Percentiles rank a stretch among this genome's conserved stretches.
Evolutionary conservation across 1,284 basidiomycete species (phyloP).

Genomic region (Hymenochaete sp.): DNA sequence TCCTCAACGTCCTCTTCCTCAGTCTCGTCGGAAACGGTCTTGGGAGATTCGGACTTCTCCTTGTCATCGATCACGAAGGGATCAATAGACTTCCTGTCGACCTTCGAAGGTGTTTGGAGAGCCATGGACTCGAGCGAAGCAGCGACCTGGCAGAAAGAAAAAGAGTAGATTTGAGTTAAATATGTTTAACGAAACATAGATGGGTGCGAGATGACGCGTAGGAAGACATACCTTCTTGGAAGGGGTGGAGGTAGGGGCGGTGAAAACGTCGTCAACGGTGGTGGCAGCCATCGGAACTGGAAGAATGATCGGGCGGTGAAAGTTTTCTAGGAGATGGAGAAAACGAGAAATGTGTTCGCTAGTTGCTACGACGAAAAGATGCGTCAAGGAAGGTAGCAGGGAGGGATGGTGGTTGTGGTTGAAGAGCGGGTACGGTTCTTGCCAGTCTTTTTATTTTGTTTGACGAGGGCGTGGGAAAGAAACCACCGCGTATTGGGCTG

Average conservation of each 20-base stretch:
- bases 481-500: slow-evolving; percentile 13
- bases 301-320: too few relatives aligned
- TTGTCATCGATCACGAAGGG: slow-evolving; percentile 11
- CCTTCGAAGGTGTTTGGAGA: slow-evolving; percentile 15
- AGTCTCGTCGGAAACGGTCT: slow-evolving; percentile 25
- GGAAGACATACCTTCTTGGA: slow-evolving; percentile 17
- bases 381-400: slow-evolving; percentile 4
- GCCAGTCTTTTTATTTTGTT: slow-evolving; percentile 2
- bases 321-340: background rate
- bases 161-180: background rate
- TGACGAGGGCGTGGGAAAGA: slow-evolving; percentile 8
- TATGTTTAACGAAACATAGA: background rate
- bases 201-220: slow-evolving; percentile 7
- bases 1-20: slow-evolving; percentile 24
- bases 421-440: background rate
- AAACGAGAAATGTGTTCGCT: background rate
- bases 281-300: slow-evolving; percentile 14
- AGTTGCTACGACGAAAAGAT: background rate
- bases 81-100: slow-evolving; percentile 4
- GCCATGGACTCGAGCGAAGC: slow-evolving; percentile 15
- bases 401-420: background rate
- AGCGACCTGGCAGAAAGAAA: slow-evolving; percentile 8
- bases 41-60: slow-evolving; percentile 12
- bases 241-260: slow-evolving; percentile 18
- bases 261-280: slow-evolving; percentile 15